Evolutionary conservation across 73 alveolate genomes (phyloP).

Genomic region (Breviolum minutum): DNA sequence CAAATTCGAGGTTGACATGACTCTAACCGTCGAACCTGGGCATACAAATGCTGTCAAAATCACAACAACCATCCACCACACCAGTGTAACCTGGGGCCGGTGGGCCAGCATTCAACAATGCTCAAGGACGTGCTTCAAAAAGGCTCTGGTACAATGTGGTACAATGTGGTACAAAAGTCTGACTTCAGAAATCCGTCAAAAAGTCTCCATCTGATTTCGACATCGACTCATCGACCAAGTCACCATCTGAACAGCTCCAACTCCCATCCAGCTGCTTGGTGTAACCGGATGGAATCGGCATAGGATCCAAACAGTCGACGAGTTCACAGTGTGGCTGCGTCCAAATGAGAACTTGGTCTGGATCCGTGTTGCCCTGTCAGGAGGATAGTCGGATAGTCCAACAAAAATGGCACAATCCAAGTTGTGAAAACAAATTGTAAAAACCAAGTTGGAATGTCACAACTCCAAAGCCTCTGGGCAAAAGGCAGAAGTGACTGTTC

Average conservation of each 20-base stretch:
- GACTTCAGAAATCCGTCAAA: neutral
- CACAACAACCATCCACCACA: constrained; percentile 65
- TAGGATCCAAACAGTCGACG: constrained; percentile 59
- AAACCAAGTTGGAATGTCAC: neutral
- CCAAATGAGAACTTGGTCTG: constrained; percentile 67
- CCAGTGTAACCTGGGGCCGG: constrained; percentile 36
- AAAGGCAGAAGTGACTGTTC: constrained; percentile 42
- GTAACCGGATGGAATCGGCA: constrained; percentile 68
- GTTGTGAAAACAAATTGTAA: too few relatives aligned
- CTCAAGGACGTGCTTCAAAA: neutral
- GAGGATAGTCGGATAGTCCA: neutral
- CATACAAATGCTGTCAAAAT: constrained; percentile 42
- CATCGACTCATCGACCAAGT: neutral
- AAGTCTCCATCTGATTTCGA: too few relatives aligned
- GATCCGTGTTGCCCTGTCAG: constrained; percentile 54
- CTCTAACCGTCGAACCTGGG: constrained; percentile 29
- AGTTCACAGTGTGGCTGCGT: constrained; percentile 58
- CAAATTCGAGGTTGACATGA: neutral
- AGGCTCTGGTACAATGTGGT: neutral
- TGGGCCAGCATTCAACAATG: neutral
- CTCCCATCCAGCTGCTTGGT: constrained; percentile 44
- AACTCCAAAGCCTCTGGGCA: constrained; percentile 30
- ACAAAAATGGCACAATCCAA: too few relatives aligned
- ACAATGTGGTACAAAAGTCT: neutral
- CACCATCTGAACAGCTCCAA: constrained; percentile 58